Percentiles rank a stretch among this genome's conserved stretches.
Conservation (phyloP, 192 early-diverging fungal species). For the Podila epigama region DNA sequence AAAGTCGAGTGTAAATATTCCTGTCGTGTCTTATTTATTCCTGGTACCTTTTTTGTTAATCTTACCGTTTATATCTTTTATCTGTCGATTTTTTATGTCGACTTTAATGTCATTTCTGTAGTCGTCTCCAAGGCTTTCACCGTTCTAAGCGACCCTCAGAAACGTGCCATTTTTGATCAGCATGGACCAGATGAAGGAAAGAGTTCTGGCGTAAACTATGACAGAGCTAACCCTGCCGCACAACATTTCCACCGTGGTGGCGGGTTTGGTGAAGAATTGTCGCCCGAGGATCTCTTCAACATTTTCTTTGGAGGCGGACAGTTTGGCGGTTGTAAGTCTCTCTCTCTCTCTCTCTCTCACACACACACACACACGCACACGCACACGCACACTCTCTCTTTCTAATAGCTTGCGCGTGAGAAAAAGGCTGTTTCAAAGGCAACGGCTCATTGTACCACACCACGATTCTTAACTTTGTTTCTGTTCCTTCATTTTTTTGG, state of each 20-base stretch:
- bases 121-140: constrained; percentile 93
- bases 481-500: neutral
- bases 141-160: constrained; percentile 86
- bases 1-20: neutral
- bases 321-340: constrained; percentile 26
- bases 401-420: no score
- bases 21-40: neutral
- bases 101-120: constrained; percentile 30
- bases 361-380: no score
- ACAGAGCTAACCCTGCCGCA: constrained; percentile 36
- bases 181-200: constrained; percentile 80
- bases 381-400: no score
- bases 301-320: constrained; percentile 89
- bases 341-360: neutral
- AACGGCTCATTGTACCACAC: neutral
- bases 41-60: neutral
- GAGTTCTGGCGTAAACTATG: constrained; percentile 44
- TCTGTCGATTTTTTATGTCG: neutral
- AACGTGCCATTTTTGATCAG: constrained; percentile 86
- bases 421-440: no score
- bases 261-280: constrained; percentile 72
- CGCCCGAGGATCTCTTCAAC: constrained; percentile 95
- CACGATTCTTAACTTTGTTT: neutral
- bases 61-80: neutral
- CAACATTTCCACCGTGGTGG: constrained; percentile 49